phyloP scores from a whole-genome alignment of 192 early-diverging fungal species.

The Lobosporangium transversale region DNA sequence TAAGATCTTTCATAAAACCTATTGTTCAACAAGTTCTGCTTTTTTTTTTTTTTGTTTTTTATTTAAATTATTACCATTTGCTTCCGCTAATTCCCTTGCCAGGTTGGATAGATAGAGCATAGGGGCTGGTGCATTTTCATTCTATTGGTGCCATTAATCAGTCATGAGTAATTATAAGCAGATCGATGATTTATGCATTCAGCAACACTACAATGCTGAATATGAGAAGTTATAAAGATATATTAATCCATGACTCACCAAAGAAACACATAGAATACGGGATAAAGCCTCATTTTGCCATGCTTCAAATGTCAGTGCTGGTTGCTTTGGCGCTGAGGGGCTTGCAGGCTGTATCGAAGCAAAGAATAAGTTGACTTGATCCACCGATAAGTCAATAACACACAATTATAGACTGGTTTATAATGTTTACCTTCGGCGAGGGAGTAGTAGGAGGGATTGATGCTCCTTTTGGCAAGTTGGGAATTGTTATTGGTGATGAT shows the following conservation, averaged over 20 bases:
- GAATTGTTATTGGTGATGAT: slow-evolving; percentile 2
- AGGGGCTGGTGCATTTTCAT: slow-evolving; percentile 21
- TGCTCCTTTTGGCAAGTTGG: not conserved
- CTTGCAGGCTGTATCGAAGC: slow-evolving; percentile 1
- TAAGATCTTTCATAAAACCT: too few relatives aligned
- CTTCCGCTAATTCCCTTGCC: slow-evolving; percentile 19
- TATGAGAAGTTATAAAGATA: too few relatives aligned
- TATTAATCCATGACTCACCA: slow-evolving; percentile 72
- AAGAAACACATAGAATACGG: slow-evolving; percentile 78
- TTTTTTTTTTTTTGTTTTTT: too few relatives aligned
- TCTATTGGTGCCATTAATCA: slow-evolving; percentile 25
- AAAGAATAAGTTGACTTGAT: too few relatives aligned
- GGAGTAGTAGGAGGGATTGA: not conserved
- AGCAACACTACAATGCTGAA: too few relatives aligned
- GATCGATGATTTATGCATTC: too few relatives aligned
- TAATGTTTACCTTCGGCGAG: slow-evolving; percentile 10
- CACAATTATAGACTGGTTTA: not conserved
- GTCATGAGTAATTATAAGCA: not conserved
- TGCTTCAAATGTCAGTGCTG: slow-evolving; percentile 64
- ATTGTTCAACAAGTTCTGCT: too few relatives aligned
- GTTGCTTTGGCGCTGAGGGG: slow-evolving; percentile 29
- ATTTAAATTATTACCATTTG: slow-evolving; percentile 16
- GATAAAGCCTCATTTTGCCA: slow-evolving; percentile 90
- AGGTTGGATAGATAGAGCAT: slow-evolving; percentile 33
- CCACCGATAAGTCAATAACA: not conserved